Conservation (phyloP, 2,329 filamentous ascomycete genomes). For the Chaetoscypha palmicola region DNA sequence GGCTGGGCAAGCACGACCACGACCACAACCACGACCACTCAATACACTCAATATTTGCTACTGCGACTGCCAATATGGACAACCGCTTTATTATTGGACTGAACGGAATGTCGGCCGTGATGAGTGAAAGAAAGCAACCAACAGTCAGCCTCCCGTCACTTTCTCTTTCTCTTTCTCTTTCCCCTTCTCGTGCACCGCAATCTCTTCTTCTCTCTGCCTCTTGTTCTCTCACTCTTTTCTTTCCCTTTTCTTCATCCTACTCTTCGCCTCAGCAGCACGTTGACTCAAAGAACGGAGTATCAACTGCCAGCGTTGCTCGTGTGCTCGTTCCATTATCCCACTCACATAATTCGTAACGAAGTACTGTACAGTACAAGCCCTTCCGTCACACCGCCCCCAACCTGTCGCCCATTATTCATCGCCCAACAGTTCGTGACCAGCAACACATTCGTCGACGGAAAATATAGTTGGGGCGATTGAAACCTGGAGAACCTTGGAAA, state of each 20-base stretch:
- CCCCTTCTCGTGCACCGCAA: not conserved
- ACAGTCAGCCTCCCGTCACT: not conserved
- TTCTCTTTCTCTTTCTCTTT: not conserved
- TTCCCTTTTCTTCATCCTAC: not conserved
- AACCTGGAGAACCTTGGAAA: not conserved
- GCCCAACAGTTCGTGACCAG: no score
- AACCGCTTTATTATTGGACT: not conserved
- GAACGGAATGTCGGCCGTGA: not conserved
- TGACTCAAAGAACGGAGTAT: not conserved
- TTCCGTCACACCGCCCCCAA: not conserved
- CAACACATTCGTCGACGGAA: not conserved
- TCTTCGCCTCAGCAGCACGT: not conserved
- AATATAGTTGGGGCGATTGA: not conserved
- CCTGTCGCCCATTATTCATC: not conserved
- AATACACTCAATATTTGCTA: not conserved
- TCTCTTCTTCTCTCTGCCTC: not conserved
- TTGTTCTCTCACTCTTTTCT: not conserved
- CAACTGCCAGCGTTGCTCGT: not conserved
- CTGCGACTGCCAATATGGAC: not conserved
- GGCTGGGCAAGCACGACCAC: no score
- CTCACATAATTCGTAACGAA: not conserved
- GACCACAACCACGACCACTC: no score
- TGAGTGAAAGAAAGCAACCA: not conserved
- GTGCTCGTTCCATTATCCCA: not conserved
- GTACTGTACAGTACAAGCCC: not conserved